Base-by-base conservation (phyloP, 257 asterid species). In the Solanum lignicaule region DNA sequence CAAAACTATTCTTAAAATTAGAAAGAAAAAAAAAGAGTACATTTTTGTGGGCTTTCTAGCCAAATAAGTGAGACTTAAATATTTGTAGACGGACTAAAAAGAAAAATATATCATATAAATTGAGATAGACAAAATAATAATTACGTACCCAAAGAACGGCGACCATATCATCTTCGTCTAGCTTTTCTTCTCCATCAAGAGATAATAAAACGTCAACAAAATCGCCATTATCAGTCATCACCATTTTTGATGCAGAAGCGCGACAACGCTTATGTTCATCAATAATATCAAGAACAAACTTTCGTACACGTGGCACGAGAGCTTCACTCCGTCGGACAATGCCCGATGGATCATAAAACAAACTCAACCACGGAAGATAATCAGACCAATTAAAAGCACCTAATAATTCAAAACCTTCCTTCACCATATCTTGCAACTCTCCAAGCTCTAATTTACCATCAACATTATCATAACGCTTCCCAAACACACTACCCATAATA, bases 81-180 rank as follows among this genome's bases (percentile, higher is more conserved):
- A 0, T 5, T 48, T 15, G 7, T 48, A 16, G 23, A 48, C 3
- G 0, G 1, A 48, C 21, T 48, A 48, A 48, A 48, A 48, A 48
- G 3, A 5, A 15, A 48, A 48, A 18, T 48, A 48, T 48, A 14
- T 48, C 9, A 4, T 46, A 13, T 46, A 13, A 46, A 13, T 46
- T 15, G 60, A 48, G 1, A 48, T 0, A 48, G 7, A 2, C 5
- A 9, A 60, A 21, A 20, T 60, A 60, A 4, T 74, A 35, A 36
- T 75, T 36, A 36, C 55, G 25, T 78, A 96, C 99, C 98, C 99
- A 96, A 58, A 96, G 85, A 66, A 96, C 94, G 0, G 99, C 95
- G 83, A 95, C 88, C 96, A 94, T 93, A n/a, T 96, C 98, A 48
- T 93, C 98, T 41, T 95, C 94, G 5, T 66, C 65, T 10, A 96